A percentile compares a stretch with the other conserved stretches of the same genome.
phyloP scores from a whole-genome alignment of 2,329 filamentous ascomycete species.

The Tolypocladium ovalisporum region DNA sequence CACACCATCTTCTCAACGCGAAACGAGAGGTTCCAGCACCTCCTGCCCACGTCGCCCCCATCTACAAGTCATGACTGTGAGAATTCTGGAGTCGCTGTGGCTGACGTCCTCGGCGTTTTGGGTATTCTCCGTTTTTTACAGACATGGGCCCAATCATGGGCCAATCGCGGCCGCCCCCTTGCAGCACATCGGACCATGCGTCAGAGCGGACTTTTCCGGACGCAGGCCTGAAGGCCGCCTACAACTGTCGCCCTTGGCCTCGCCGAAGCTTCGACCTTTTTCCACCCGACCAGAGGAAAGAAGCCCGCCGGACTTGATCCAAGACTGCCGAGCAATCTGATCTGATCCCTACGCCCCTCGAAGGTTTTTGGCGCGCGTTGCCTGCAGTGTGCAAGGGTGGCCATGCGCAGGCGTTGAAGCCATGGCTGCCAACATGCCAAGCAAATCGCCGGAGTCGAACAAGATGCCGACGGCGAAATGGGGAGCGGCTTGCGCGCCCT shows the following conservation, averaged over 20 bases:
- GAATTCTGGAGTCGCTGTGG: too few relatives aligned
- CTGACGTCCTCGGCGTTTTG: neutral
- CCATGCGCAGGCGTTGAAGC: slow-evolving; percentile 2
- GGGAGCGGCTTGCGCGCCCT: slow-evolving; percentile 37
- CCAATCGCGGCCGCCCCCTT: slow-evolving; percentile 3
- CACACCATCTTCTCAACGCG: too few relatives aligned
- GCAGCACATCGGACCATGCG: neutral
- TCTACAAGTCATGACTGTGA: neutral
- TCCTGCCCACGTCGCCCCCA: too few relatives aligned
- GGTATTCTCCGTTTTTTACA: slow-evolving; percentile 1
- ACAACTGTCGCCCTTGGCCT: neutral
- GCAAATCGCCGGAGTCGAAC: slow-evolving; percentile 9
- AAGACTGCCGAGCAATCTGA: neutral
- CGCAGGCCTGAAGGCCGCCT: neutral
- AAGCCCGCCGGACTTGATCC: slow-evolving; percentile 9
- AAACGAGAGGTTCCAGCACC: too few relatives aligned
- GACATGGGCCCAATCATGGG: neutral
- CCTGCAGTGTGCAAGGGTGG: neutral
- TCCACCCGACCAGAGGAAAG: neutral
- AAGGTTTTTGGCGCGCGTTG: neutral
- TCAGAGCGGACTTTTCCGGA: slow-evolving; percentile 5
- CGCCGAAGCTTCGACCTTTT: neutral
- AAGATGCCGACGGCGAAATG: slow-evolving; percentile 30
- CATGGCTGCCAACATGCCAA: slow-evolving; percentile 1
- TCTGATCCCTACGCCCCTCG: neutral